Base-by-base conservation (phyloP, 345 rosid genomes). In the rapeseed (Brassica napus) region DNA sequence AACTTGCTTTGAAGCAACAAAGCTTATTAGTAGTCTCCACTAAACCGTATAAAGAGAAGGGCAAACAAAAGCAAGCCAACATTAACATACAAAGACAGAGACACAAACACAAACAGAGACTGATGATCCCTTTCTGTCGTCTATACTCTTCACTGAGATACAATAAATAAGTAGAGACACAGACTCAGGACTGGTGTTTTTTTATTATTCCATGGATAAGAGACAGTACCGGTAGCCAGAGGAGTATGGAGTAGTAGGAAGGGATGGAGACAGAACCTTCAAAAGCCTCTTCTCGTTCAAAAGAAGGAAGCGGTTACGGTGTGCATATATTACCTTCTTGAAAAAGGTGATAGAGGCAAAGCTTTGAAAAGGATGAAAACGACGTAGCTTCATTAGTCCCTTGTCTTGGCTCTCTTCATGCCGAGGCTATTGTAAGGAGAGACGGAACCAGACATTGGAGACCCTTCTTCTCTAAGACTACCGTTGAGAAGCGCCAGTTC, bases 401-500 rank as follows among this genome's bases (percentile, higher is more conserved):
- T 86, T 34, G 98, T 96, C 89, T 96, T 96, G 72, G 99, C 98
- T 82, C 99, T 85, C 90, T 96, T 96, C 97, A 96, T 88, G 35
- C 98, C 97, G 12, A 93, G 97, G 88, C 90, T 92, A 88, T 90
- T 86, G 86, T 87, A 92, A 31, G 99, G 98, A 60, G 98, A 93
- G 42, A 92, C 85, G 7, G 98, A 90, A 71, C 99, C 95, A 44
- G 98, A 89, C 97, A 93, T 89, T n/a, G 95, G 94, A 76, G 98
- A 93, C 28, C 97, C 97, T 79, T 93, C 99, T 65, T 93, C 98
- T 2, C 97, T 84, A 34, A 93, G 91, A 5, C 93, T 96, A 35
- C 98, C 98, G n/a, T 96, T 95, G 32, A 96, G 94, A 87, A 96
- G 74, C 3, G 99, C 98, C 61, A 96, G 85, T 89, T 96, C 99